phyloP scores from a whole-genome alignment of 495 filamentous ascomycete genomes.

The Penicillium cataractarum region DNA sequence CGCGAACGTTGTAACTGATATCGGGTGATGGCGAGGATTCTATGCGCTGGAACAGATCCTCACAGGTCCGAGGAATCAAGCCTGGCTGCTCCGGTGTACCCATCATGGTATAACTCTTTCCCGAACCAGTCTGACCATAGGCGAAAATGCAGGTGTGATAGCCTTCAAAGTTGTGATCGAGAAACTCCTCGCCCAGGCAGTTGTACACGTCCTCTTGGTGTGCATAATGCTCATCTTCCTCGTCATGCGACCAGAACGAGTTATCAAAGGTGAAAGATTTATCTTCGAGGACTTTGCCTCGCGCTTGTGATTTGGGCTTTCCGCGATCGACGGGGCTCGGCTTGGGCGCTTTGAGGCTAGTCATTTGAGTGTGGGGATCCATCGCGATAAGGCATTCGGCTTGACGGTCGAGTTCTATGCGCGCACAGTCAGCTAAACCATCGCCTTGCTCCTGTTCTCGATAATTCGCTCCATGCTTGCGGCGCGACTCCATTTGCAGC shows the following conservation, averaged over 20 bases:
- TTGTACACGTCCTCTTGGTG: constrained; percentile 94
- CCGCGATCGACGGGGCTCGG: constrained; percentile 65
- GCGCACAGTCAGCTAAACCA: constrained; percentile 5
- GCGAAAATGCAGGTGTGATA: constrained; percentile 99
- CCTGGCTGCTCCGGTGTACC: constrained; percentile 84
- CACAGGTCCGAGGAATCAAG: constrained; percentile 94
- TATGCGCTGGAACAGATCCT: constrained; percentile 94
- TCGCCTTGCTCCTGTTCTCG: not conserved
- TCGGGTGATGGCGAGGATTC: constrained; percentile 80
- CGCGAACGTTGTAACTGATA: constrained; percentile 93
- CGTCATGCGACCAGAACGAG: constrained; percentile 93
- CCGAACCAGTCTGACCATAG: constrained; percentile 96
- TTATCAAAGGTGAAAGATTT: constrained; percentile 96
- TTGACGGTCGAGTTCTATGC: constrained; percentile 73
- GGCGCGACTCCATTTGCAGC: not conserved
- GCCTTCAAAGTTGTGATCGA: constrained; percentile 99
- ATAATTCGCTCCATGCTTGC: not conserved
- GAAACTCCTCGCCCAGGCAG: constrained; percentile 90
- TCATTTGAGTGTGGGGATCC: constrained; percentile 82
- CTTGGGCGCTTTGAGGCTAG: constrained; percentile 66
- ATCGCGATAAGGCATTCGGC: constrained; percentile 87
- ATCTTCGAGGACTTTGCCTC: constrained; percentile 77
- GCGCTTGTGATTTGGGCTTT: constrained; percentile 67
- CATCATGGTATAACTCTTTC: constrained; percentile 99
- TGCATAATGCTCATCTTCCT: constrained; percentile 73